Conservation (phyloP, 2,329 filamentous ascomycete genomes). For the Scolecobasidium constrictum region DNA sequence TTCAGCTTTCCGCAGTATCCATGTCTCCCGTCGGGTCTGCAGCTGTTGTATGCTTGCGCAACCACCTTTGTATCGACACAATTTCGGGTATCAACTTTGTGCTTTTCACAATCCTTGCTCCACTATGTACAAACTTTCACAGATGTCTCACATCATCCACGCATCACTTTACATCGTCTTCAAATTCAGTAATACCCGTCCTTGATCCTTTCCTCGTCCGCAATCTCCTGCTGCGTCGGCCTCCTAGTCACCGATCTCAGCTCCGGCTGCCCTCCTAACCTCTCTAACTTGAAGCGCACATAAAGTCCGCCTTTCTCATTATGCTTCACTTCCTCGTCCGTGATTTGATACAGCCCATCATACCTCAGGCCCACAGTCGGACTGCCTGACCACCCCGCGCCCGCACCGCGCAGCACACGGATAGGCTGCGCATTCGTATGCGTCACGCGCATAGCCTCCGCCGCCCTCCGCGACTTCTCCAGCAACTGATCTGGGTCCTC, state of each 20-base stretch:
- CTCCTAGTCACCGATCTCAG: background rate
- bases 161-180: too few relatives aligned
- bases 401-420: conserved; percentile 1
- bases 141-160: too few relatives aligned
- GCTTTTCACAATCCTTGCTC: too few relatives aligned
- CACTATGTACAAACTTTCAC: too few relatives aligned
- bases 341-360: conserved; percentile 3
- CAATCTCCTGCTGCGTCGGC: background rate
- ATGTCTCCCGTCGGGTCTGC: too few relatives aligned
- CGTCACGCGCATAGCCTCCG: background rate
- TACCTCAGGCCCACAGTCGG: background rate
- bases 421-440: background rate
- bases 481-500: background rate
- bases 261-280: background rate
- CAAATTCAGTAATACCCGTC: conserved; percentile 1
- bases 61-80: too few relatives aligned
- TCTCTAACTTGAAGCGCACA: conserved; percentile 1
- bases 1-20: too few relatives aligned
- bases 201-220: background rate
- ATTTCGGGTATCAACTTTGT: too few relatives aligned
- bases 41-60: too few relatives aligned
- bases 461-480: too few relatives aligned
- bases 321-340: background rate
- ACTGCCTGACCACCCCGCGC: background rate
- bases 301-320: conserved; percentile 1